phyloP scores from a whole-genome alignment of 345 rosid species.

The Draba incana region DNA sequence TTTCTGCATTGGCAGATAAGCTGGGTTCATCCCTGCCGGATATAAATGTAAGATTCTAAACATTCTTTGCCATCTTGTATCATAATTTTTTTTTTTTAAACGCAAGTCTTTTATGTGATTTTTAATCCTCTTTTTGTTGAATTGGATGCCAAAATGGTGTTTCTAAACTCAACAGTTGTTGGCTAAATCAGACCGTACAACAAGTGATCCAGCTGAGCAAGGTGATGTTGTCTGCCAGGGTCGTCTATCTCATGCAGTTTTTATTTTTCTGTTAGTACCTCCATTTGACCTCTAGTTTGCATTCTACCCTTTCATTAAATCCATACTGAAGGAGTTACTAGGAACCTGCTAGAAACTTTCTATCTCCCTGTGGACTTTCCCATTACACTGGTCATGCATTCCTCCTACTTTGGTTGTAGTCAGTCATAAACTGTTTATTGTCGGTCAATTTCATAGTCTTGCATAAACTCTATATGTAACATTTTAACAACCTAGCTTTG shows the following conservation, averaged over 20 bases:
- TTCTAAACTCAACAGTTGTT: constrained; percentile 67
- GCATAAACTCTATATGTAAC: neutral
- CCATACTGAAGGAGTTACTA: constrained; percentile 19
- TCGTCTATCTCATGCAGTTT: constrained; percentile 55
- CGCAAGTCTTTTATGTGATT: constrained; percentile 30
- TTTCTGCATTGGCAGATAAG: constrained; percentile 90
- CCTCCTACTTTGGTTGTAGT: constrained; percentile 17
- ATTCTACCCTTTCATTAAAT: constrained; percentile 15
- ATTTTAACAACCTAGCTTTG: neutral
- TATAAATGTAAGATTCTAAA: constrained; percentile 64
- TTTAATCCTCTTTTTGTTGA: constrained; percentile 30
- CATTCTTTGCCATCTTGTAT: constrained; percentile 27
- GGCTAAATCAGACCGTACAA: constrained; percentile 60
- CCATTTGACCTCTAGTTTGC: constrained; percentile 41
- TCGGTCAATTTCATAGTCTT: neutral
- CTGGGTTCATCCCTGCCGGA: constrained; percentile 89
- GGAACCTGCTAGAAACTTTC: constrained; percentile 19
- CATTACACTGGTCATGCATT: constrained; percentile 2
- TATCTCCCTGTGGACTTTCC: neutral
- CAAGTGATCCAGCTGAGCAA: constrained; percentile 85
- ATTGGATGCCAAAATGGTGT: constrained; percentile 40
- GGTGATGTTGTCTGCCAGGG: constrained; percentile 76
- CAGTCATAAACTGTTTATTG: constrained; percentile 3
- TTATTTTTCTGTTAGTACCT: constrained; percentile 53
- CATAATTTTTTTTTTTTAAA: neutral